Percentiles rank a stretch among this genome's conserved stretches.
These are phyloP conservation scores for Trypanosoma vivax DNA, from an alignment of 208 protist genomes.

Conservation along the genomic window DNA sequence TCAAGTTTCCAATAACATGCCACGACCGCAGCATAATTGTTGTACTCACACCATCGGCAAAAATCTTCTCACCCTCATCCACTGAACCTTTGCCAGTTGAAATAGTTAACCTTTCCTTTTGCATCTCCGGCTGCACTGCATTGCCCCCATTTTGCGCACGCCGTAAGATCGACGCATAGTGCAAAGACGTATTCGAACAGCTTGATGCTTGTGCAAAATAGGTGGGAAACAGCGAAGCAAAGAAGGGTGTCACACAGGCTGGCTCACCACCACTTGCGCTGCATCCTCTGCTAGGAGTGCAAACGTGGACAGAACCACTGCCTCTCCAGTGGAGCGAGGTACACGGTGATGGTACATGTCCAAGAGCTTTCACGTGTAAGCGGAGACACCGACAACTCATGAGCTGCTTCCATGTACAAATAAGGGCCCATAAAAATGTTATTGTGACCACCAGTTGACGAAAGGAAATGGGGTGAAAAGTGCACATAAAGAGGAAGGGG, in stretches of 20 bases:
- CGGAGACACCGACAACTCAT: too few species aligned
- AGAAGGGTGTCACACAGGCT: conserved; percentile 16
- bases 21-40: conserved; percentile 4
- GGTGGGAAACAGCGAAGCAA: conserved; percentile 13
- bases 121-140: too few species aligned
- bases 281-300: background rate
- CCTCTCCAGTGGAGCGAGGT: too few species aligned
- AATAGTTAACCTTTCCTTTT: too few species aligned
- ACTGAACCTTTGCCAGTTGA: background rate
- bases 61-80: background rate
- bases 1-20: conserved; percentile 20
- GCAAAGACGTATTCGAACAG: background rate
- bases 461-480: too few species aligned
- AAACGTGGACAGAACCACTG: background rate
- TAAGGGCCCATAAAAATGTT: too few species aligned
- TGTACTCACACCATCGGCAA: background rate
- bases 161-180: background rate
- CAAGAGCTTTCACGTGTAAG: too few species aligned
- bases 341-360: background rate
- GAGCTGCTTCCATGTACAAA: too few species aligned
- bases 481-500: too few species aligned
- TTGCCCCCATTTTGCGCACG: background rate
- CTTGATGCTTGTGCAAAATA: background rate
- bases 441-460: too few species aligned
- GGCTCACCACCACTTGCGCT: background rate